These are phyloP conservation scores for Rhodomyrtus tomentosa DNA, from an alignment of 345 rosid species.

Conservation along the genomic window DNA sequence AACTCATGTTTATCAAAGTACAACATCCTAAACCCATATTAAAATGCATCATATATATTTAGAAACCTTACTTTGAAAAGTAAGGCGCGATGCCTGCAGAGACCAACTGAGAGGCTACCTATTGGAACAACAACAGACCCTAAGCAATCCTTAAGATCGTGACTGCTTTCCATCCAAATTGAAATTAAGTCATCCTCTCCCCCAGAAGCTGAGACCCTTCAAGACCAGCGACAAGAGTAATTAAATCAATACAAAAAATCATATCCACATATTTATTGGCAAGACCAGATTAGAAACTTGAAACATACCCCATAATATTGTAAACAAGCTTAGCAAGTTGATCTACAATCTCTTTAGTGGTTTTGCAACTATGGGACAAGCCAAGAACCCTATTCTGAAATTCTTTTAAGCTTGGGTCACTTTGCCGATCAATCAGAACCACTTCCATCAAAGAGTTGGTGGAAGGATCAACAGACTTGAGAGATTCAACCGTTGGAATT, in stretches of 20 bases:
- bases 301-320: slow-evolving; percentile 82
- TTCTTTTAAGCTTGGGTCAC: slow-evolving; percentile 79
- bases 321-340: slow-evolving; percentile 92
- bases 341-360: slow-evolving; percentile 82
- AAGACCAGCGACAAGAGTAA: background rate
- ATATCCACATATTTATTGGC: background rate
- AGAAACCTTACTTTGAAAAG: slow-evolving; percentile 75
- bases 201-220: slow-evolving; percentile 59
- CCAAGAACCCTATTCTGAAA: slow-evolving; percentile 63
- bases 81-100: slow-evolving; percentile 93
- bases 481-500: slow-evolving; percentile 78
- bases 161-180: slow-evolving; percentile 69
- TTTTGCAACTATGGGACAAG: slow-evolving; percentile 59
- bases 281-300: background rate
- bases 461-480: slow-evolving; percentile 65
- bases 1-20: background rate
- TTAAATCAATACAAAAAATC: slow-evolving; percentile 11
- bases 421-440: slow-evolving; percentile 60
- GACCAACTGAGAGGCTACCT: slow-evolving; percentile 84
- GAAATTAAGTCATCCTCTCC: slow-evolving; percentile 66
- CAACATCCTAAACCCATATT: background rate
- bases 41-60: background rate
- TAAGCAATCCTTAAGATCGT: slow-evolving; percentile 70
- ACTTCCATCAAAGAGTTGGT: slow-evolving; percentile 62
- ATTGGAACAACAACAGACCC: slow-evolving; percentile 86